These are phyloP conservation scores for Chrysochromulina tobinii DNA, from an alignment of 78 protist genomes.

Conservation along the genomic window DNA sequence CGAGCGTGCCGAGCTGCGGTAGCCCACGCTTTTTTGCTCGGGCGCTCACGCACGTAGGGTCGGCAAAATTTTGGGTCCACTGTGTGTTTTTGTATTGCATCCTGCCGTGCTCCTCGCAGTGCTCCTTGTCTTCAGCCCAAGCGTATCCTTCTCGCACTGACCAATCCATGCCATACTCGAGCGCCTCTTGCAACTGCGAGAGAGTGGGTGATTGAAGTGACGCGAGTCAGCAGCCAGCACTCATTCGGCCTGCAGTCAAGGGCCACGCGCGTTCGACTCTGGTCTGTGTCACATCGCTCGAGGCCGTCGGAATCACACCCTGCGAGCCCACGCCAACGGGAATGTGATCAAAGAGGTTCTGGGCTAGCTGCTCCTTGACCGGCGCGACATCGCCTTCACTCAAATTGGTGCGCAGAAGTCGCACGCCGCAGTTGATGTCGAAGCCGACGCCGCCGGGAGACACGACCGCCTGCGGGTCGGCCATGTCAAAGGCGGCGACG, in stretches of 20 bases:
- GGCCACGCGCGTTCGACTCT: neutral
- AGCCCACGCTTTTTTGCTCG: constrained; percentile 92
- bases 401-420: constrained; percentile 91
- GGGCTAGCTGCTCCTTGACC: constrained; percentile 64
- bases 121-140: constrained; percentile 96
- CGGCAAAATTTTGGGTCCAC: no score
- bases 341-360: constrained; percentile 81
- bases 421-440: constrained; percentile 98
- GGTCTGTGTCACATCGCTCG: neutral
- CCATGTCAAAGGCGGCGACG: constrained; percentile 94
- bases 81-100: no score
- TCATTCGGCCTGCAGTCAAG: constrained; percentile 54
- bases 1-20: constrained; percentile 81
- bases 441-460: constrained; percentile 94
- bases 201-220: no score
- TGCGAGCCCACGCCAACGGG: constrained; percentile 95
- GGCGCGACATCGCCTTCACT: constrained; percentile 71
- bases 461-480: constrained; percentile 87
- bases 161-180: constrained; percentile 88
- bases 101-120: constrained; percentile 91
- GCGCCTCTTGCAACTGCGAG: neutral
- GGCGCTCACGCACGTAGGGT: constrained; percentile 50
- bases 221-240: no score
- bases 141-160: constrained; percentile 87
- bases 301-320: constrained; percentile 82